A percentile compares a stretch with the other conserved stretches of the same genome.
Conservation (phyloP, 345 rosid species). For the Eutrema yunnanense region DNA sequence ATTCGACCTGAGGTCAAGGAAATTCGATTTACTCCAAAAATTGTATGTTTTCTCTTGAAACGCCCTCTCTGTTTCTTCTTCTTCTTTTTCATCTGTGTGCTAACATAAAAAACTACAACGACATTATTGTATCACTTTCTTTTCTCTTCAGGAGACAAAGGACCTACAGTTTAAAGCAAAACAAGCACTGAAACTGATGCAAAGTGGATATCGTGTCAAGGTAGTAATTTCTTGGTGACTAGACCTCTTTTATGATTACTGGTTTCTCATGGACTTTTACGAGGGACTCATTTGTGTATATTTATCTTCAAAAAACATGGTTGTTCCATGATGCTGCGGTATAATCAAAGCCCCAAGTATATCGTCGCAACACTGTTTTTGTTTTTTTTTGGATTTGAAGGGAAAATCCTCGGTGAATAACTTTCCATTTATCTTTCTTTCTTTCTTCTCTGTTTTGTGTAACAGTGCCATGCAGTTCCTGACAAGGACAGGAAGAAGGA, state of each 20-base stretch:
- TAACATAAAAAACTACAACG: neutral
- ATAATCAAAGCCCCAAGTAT: neutral
- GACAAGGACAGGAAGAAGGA: conserved; percentile 38
- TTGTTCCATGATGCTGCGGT: neutral
- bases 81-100: neutral
- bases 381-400: neutral
- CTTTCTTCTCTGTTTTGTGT: conserved; percentile 13
- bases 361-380: neutral
- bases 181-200: conserved; percentile 51
- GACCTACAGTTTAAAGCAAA: conserved; percentile 78
- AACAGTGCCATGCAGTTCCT: conserved; percentile 61
- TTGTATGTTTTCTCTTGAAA: conserved; percentile 47
- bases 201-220: conserved; percentile 89
- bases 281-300: neutral
- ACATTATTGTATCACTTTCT: neutral
- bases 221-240: conserved; percentile 30
- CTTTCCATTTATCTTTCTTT: neutral
- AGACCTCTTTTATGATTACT: neutral
- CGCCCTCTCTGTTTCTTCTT: neutral
- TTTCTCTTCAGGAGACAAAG: conserved; percentile 55
- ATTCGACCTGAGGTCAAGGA: conserved; percentile 47
- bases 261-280: neutral
- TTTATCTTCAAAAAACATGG: neutral
- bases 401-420: neutral
- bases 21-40: conserved; percentile 67